These are phyloP conservation scores for Flaveria bidentis DNA, from an alignment of 129 eudicot genomes.

Conservation along the genomic window DNA sequence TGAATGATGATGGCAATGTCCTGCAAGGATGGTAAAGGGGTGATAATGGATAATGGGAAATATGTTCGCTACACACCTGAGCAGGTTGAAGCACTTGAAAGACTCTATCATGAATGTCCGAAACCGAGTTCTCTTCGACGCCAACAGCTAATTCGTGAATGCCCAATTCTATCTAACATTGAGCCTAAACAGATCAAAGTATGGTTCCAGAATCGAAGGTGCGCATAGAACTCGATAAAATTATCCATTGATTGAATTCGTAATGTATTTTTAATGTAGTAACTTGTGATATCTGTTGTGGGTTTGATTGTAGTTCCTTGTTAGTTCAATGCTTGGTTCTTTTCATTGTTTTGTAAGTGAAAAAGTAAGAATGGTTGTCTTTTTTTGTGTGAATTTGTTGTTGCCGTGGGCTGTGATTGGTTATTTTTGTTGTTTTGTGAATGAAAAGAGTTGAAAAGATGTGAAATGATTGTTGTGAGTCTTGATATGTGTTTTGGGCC, in stretches of 20 bases:
- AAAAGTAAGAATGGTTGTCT: not conserved
- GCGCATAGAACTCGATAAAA: not conserved
- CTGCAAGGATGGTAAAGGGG: constrained; percentile 45
- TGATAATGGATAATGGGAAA: constrained; percentile 43
- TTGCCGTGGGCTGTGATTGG: constrained; percentile 13
- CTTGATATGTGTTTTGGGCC: constrained; percentile 1
- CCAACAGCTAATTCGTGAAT: constrained; percentile 40
- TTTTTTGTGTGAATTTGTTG: not conserved
- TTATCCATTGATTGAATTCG: not conserved
- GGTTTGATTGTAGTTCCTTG: not conserved
- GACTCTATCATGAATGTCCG: constrained; percentile 40
- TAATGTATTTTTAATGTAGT: not conserved
- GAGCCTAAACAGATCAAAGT: constrained; percentile 47
- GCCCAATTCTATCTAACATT: constrained; percentile 41
- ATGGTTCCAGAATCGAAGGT: constrained; percentile 56
- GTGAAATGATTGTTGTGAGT: not conserved
- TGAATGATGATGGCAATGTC: constrained; percentile 32
- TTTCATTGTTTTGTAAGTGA: not conserved
- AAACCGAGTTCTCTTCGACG: constrained; percentile 41
- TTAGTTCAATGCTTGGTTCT: not conserved
- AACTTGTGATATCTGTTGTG: constrained; percentile 1
- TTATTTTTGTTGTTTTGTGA: not conserved
- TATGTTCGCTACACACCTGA: constrained; percentile 41
- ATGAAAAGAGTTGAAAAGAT: not conserved
- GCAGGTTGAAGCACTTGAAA: constrained; percentile 50